Conservation (phyloP, 345 rosid species). For the Crucihimalaya himalaica region DNA sequence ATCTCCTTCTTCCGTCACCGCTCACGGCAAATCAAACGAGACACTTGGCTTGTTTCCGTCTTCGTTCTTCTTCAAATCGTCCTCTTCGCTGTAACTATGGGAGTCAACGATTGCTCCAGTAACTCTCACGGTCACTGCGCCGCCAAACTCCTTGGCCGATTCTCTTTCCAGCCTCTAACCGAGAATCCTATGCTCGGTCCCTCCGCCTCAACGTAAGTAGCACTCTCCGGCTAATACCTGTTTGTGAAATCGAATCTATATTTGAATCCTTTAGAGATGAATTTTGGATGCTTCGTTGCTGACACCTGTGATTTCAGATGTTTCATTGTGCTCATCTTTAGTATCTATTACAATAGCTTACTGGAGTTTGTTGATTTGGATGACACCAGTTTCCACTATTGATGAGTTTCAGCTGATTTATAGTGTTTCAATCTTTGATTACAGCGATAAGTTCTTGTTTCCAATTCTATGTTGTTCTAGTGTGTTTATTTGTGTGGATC, state of each 20-base stretch:
- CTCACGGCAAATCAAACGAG: conserved; percentile 57
- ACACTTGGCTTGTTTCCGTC: conserved; percentile 79
- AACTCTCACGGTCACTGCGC: conserved; percentile 64
- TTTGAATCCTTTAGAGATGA: conserved; percentile 1
- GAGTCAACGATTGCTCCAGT: conserved; percentile 57
- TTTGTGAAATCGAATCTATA: conserved; percentile 6
- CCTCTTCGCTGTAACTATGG: conserved; percentile 65
- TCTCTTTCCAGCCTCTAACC: conserved; percentile 75
- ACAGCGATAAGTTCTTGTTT: neutral
- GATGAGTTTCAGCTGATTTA: conserved; percentile 4
- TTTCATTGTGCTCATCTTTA: neutral
- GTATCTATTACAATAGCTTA: neutral
- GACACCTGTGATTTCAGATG: neutral
- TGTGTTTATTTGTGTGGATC: conserved; percentile 8
- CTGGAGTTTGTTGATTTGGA: neutral
- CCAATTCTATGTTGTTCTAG: neutral
- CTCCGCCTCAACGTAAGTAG: conserved; percentile 71
- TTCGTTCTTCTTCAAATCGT: conserved; percentile 71
- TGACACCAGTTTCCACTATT: neutral
- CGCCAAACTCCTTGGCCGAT: conserved; percentile 45
- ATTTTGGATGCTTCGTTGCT: neutral
- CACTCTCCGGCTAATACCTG: neutral
- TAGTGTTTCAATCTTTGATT: neutral
- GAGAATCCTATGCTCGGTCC: conserved; percentile 94
- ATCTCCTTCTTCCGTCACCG: conserved; percentile 69